Conservation (phyloP, 139 green algal species). For the Pedinophyceae sp. region DNA sequence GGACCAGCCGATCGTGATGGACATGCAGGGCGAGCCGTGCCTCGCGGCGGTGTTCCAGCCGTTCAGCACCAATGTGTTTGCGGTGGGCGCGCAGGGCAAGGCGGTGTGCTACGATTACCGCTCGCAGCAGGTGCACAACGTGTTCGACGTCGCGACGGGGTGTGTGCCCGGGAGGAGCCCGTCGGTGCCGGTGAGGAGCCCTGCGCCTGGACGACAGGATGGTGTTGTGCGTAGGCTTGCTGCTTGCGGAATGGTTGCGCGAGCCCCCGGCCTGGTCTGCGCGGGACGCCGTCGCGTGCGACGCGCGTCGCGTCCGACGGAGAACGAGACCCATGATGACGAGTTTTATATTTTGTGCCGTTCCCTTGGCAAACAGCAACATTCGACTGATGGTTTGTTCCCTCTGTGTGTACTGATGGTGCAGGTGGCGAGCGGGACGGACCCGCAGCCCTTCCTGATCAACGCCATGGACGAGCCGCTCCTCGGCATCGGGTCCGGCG, state of each 20-base stretch:
- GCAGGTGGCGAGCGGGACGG: not conserved
- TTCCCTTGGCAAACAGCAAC: constrained; percentile 9
- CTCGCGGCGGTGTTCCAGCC: not conserved
- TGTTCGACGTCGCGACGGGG: not conserved
- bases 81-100: not conserved
- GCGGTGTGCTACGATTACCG: not conserved
- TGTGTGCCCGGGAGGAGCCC: too few species aligned
- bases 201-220: not conserved
- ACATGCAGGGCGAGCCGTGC: not conserved
- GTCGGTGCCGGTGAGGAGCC: not conserved
- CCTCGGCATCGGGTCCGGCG: constrained; percentile 38
- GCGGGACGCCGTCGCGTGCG: too few species aligned
- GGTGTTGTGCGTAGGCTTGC: not conserved
- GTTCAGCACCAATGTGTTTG: not conserved
- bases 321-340: constrained; percentile 10
- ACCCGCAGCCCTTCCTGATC: constrained; percentile 24
- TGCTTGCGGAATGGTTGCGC: not conserved
- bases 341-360: constrained; percentile 20
- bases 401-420: constrained; percentile 9
- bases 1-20: not conserved
- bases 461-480: constrained; percentile 52
- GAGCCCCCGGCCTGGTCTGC: not conserved
- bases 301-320: constrained; percentile 9
- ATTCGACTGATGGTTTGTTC: not conserved
- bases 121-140: not conserved